Evolutionary conservation across 768 basidiomycete species (phyloP), one percentile per base, ranked within the genome.

Genomic region (Suillus subalutaceus): DNA sequence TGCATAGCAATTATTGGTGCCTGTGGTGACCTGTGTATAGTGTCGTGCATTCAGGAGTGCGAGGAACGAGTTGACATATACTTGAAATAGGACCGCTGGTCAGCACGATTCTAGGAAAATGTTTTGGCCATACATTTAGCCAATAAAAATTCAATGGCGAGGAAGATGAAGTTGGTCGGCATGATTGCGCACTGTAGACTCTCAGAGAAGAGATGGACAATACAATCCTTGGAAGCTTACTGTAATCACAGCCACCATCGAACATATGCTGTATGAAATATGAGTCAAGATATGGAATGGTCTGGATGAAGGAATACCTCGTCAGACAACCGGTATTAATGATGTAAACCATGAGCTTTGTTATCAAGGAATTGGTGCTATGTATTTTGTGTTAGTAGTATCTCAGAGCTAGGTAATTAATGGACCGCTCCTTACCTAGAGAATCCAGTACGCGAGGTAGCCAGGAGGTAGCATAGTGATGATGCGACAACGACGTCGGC

Each of bases 301-400:
- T 20, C 6, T 40, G 9, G 37, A 40, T 38, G 46, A 15, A 63
- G 13, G 13, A 40, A 20, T 18, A 63, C 63, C 63, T 63, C n/a
- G 53, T 63, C 46, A 63, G 37, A 40, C 37, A 20, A 2, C 63
- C 63, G 2, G 50, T 63, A 56, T 59, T 58, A 1, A 63, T 50
- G 4, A 12, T n/a, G 16, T 40, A 63, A 7, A 0, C 16, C 53
- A 63, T 63, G 18, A 63, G 15, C 30, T 59, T 63, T 26, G 20
- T 59, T 40, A 60, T 8, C 3, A 63, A 63, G 26, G 63, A 63
- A 40, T 63, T 35, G 3, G 63, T 63, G 18, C 63, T 63, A 16
- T 7, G 37, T 26, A 38, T 4, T 7, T 7, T 3, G 26, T 10
- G 15, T 59, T 12, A 57, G 23, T 63, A 15, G 15, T 48, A 23